Base-by-base conservation (phyloP, 2,329 filamentous ascomycete species). In the Exophiala viscosa region DNA sequence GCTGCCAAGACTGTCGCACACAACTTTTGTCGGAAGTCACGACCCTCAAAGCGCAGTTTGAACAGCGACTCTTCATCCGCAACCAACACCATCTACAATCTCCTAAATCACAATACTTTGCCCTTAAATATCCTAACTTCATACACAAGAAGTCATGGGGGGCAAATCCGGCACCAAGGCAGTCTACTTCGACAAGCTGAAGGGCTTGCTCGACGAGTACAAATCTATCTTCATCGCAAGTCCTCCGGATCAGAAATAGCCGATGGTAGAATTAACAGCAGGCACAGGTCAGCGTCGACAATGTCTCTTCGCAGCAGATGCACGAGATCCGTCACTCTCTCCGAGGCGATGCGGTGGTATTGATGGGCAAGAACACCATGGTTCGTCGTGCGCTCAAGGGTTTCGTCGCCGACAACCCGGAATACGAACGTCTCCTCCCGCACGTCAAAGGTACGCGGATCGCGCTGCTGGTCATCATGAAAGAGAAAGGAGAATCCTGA, bases 291-390 rank as follows among this genome's bases (percentile, higher is more conserved):
- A 61, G 56, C 49, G 61, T 62, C 50, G 60, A 97, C 90, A 99
- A 97, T 99, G 93, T 99, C 85, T 90, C 87, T 77, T 99, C 93
- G 67, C 93, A 99, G 86, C 95, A 99, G 86, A 99, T 99, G 95
- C 93, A 99, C 89, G 93, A 99, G 85, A 97, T 99, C 77, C 88
- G 93, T 76, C 79, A 86, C 70, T 78, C 89, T 70, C 88, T 99
- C 75, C 91, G 93, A 75, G 87, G 86, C 61, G 79, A 95, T 77
- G 91, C 84, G 78, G 88, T 97, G 67, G 91, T 99, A 68, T 83
- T 99, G 79, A 97, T 97, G 93, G 93, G 92, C 75, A 97, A 96
- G 87, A 99, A 99, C 86, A 99, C 93, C 78, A 99, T 99, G 93
- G 92, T 96, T 73, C 93, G 93, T 76, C 91, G 93, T 82, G 95